These are phyloP conservation scores for Soucietia sequanensis DNA, from an alignment of 805 yeast species.

Conservation along the genomic window DNA sequence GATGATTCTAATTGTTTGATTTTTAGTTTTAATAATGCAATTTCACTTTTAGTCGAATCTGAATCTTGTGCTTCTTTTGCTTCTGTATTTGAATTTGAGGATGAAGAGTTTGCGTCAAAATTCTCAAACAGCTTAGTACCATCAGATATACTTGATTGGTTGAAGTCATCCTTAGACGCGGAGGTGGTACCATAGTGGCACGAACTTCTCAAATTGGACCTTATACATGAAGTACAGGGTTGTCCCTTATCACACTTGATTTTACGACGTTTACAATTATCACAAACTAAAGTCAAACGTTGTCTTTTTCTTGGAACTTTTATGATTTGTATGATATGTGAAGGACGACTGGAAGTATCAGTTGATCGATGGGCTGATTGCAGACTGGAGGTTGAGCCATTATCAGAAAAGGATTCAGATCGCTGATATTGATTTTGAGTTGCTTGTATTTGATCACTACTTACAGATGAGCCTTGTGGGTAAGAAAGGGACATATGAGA, in stretches of 20 bases:
- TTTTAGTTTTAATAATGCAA: slow-evolving; percentile 5
- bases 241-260: slow-evolving; percentile 45
- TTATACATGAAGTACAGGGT: slow-evolving; percentile 30
- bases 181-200: slow-evolving; percentile 13
- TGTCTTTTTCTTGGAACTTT: slow-evolving; percentile 16
- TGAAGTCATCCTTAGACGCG: not conserved
- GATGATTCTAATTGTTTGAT: slow-evolving; percentile 3
- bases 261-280: slow-evolving; percentile 42
- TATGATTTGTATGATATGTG: too few relatives aligned
- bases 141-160: not conserved
- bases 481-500: too few relatives aligned
- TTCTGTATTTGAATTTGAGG: not conserved
- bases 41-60: slow-evolving; percentile 2
- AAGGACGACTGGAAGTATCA: too few relatives aligned
- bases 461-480: too few relatives aligned
- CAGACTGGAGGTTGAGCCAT: too few relatives aligned
- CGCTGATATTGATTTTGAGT: too few relatives aligned
- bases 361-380: too few relatives aligned
- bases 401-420: too few relatives aligned
- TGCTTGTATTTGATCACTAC: too few relatives aligned
- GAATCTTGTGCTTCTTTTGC: not conserved
- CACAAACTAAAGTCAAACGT: slow-evolving; percentile 46
- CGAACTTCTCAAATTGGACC: slow-evolving; percentile 12
- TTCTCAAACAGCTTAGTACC: not conserved
- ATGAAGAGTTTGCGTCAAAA: not conserved